Evolutionary conservation across 345 rosid genomes (phyloP), one percentile per base, ranked within the genome.

Genomic region (Corymbia maculata): DNA sequence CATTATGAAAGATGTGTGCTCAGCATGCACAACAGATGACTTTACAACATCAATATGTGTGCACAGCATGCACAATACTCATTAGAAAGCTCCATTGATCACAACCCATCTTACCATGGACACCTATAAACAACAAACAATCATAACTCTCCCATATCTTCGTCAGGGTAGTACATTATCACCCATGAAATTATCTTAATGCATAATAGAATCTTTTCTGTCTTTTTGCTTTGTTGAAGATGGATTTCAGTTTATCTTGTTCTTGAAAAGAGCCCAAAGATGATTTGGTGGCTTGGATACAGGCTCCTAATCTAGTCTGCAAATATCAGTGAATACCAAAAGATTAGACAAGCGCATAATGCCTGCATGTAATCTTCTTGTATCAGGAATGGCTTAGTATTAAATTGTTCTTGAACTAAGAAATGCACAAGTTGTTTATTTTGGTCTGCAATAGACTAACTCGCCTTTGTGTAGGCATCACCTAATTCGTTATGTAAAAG

Each of bases 401-500:
- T n/a, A 49, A 88, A 79, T 70, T 28, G 12, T 24, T 21, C 32
- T 59, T 75, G 1, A 6, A 68, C 64, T 15, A 21, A 85, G 64
- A 85, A n/a, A 55, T 42, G 28, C 66, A 85, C 9, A 52, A 3
- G 47, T 85, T 51, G 14, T 51, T 3, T 30, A 32, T 51, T 64
- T 55, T 44, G 61, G 61, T 19, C 3, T 19, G 6, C 17, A 51
- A 21, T 24, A 47, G 42, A 79, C 26, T 50, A 87, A 75, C 51
- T 51, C 66, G 93, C 98, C 93, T 92, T 91, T 66, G 92, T 92
- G 94, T 97, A 97, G 53, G 95, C 94, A 87, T 98, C 97, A 19
- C 97, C 96, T 24, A 95, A 87, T 89, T 94, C 95, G 19, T 93
- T 89, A 89, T 94, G 94, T 92, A 97, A 89, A 92, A 98, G 92